Conservation (phyloP, 495 filamentous ascomycete genomes). For the Xylaria scruposa region DNA sequence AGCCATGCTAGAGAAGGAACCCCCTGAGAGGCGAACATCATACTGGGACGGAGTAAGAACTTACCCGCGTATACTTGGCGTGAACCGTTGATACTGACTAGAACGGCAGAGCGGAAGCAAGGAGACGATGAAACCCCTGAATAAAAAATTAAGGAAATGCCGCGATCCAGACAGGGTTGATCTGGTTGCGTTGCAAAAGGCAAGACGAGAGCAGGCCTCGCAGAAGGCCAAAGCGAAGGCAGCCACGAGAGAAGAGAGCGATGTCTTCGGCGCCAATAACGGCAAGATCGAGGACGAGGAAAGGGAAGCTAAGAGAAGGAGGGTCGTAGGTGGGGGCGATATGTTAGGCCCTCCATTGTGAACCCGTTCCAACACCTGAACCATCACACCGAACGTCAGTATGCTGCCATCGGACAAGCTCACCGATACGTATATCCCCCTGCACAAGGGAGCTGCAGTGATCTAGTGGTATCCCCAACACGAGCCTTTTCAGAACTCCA, state of each 20-base stretch:
- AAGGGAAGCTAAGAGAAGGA: slow-evolving; percentile 64
- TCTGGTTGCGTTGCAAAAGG: slow-evolving; percentile 62
- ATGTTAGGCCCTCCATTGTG: slow-evolving; percentile 58
- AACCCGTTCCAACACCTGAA: slow-evolving; percentile 8
- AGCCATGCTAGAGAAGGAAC: slow-evolving; percentile 56
- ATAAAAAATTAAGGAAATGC: slow-evolving; percentile 79
- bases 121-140: slow-evolving; percentile 58
- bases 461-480: background rate
- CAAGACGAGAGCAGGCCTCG: slow-evolving; percentile 47
- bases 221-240: slow-evolving; percentile 54
- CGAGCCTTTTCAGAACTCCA: background rate
- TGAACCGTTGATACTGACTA: background rate
- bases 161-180: slow-evolving; percentile 74
- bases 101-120: slow-evolving; percentile 43
- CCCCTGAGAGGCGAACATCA: slow-evolving; percentile 48
- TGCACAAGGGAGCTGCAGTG: background rate
- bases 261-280: slow-evolving; percentile 47
- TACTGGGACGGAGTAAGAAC: slow-evolving; percentile 53
- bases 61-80: background rate
- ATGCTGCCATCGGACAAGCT: background rate
- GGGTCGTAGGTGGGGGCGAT: slow-evolving; percentile 63
- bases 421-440: background rate
- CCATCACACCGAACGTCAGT: background rate
- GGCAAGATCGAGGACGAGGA: slow-evolving; percentile 28
- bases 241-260: slow-evolving; percentile 49